Evolutionary conservation across 2,329 filamentous ascomycete species (phyloP).

Genomic region (Xylariaceae sp.): DNA sequence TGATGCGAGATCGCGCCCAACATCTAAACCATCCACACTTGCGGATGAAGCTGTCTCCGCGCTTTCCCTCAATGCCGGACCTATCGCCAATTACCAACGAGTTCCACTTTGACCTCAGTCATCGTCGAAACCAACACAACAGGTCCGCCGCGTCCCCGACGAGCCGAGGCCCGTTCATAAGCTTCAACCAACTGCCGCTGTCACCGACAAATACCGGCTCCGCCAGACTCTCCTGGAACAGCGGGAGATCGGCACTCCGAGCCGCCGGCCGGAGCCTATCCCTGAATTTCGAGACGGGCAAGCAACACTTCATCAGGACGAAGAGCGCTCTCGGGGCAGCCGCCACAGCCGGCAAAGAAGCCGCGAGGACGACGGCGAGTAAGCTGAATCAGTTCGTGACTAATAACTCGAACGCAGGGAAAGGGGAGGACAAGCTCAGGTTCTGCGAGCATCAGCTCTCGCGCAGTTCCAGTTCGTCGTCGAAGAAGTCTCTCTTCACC

Average conservation of each 20-base stretch:
- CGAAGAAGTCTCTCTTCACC: conserved; percentile 2
- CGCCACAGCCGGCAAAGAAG: conserved; percentile 1
- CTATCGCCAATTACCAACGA: no score
- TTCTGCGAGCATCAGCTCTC: background rate
- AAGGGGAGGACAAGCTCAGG: background rate
- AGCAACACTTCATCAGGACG: background rate
- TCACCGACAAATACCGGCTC: background rate
- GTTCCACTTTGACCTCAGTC: background rate
- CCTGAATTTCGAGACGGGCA: background rate
- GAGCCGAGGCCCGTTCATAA: background rate
- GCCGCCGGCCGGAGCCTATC: background rate
- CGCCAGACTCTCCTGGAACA: background rate
- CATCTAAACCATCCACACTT: no score
- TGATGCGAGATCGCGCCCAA: no score
- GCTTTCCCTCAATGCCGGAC: no score
- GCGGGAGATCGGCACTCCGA: conserved; percentile 1
- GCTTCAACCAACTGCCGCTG: background rate
- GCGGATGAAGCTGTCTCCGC: no score
- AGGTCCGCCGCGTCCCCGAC: conserved; percentile 3
- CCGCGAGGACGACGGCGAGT: background rate
- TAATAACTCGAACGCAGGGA: background rate
- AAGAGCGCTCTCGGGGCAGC: background rate
- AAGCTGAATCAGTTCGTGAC: background rate
- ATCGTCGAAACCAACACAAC: background rate
- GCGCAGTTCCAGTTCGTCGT: conserved; percentile 1